A percentile compares a stretch with the other conserved stretches of the same genome.
phyloP scores from a whole-genome alignment of 129 eudicot genomes.

The Chrysanthemum seticuspe region DNA sequence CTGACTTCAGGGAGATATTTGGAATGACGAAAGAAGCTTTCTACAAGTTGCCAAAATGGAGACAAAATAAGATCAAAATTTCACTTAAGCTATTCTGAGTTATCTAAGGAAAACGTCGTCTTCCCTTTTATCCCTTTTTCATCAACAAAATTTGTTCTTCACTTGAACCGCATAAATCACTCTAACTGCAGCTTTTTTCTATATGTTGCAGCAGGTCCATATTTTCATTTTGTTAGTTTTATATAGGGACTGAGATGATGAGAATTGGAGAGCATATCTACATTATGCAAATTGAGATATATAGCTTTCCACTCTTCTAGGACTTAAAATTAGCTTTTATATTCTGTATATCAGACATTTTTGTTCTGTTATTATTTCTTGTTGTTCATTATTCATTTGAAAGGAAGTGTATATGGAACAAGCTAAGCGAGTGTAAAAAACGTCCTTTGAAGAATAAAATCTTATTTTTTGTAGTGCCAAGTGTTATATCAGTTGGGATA shows the following conservation, averaged over 20 bases:
- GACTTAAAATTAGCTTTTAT: conserved; percentile 3
- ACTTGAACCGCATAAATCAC: not conserved
- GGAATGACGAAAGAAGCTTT: conserved; percentile 75
- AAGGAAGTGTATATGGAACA: conserved; percentile 14
- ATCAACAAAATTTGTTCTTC: conserved; percentile 2
- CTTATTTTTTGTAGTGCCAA: not conserved
- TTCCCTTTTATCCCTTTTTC: not conserved
- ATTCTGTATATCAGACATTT: conserved; percentile 18
- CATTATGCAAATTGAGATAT: not conserved
- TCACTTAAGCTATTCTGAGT: conserved; percentile 60
- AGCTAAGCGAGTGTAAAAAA: conserved; percentile 19
- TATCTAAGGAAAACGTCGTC: conserved; percentile 10
- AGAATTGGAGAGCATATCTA: not conserved
- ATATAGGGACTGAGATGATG: conserved; percentile 6
- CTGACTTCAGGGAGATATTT: conserved; percentile 75
- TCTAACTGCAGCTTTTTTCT: conserved; percentile 21
- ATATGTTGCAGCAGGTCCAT: conserved; percentile 23
- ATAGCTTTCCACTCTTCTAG: conserved; percentile 10
- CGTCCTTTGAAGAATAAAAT: conserved; percentile 11
- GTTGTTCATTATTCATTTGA: conserved; percentile 10
- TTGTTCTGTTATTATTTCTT: conserved; percentile 5
- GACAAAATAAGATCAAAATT: conserved; percentile 85
- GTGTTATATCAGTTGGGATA: not conserved
- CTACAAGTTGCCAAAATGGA: conserved; percentile 85
- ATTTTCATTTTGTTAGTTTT: conserved; percentile 2